A percentile compares a stretch with the other conserved stretches of the same genome.
These are phyloP conservation scores for Panicum virgatum DNA, from an alignment of 202 grass and related monocot genomes.

Conservation along the genomic window DNA sequence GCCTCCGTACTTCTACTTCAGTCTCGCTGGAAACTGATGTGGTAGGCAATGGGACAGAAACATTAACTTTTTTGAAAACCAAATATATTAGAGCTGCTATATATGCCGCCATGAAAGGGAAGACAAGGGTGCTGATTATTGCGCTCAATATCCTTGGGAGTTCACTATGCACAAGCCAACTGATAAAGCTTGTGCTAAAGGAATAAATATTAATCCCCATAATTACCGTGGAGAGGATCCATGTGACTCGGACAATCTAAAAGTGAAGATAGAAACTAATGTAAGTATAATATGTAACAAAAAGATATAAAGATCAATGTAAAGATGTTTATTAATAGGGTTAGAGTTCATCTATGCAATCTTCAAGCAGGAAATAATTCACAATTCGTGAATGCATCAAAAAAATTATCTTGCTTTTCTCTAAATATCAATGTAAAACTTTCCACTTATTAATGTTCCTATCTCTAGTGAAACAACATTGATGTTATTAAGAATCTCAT, in stretches of 20 bases:
- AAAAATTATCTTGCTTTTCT: background rate
- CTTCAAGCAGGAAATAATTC: background rate
- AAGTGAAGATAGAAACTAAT: background rate
- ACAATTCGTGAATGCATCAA: background rate
- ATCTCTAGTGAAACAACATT: background rate
- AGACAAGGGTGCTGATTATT: slow-evolving; percentile 64
- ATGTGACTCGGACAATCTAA: slow-evolving; percentile 65
- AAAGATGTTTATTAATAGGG: background rate
- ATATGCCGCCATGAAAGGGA: slow-evolving; percentile 82
- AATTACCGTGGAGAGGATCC: slow-evolving; percentile 60
- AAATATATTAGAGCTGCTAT: slow-evolving; percentile 63
- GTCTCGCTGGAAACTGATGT: slow-evolving; percentile 24
- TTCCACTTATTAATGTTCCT: background rate
- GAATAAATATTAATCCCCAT: slow-evolving; percentile 82
- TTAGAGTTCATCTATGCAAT: background rate
- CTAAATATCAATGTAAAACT: background rate
- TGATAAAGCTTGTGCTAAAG: slow-evolving; percentile 67
- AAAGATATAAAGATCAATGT: background rate
- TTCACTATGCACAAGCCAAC: slow-evolving; percentile 64
- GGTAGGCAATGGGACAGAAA: background rate
- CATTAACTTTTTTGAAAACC: slow-evolving; percentile 56
- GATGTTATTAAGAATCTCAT: background rate
- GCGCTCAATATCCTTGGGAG: slow-evolving; percentile 51
- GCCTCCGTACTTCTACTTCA: slow-evolving; percentile 18
- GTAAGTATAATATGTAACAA: background rate